phyloP scores from a whole-genome alignment of 306 rosid species.

The Gleditsia sinensis region DNA sequence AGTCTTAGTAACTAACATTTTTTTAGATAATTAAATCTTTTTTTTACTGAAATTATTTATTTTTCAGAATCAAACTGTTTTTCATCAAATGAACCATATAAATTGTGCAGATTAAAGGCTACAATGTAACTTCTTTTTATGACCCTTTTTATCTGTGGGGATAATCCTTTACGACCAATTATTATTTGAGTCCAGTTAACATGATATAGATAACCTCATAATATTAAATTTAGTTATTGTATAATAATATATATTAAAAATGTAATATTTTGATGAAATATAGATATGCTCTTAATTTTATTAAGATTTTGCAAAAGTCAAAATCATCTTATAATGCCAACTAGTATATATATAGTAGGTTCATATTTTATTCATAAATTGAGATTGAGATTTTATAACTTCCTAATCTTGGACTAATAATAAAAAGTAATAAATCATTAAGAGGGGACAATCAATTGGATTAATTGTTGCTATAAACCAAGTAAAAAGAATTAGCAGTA shows the following conservation, averaged over 20 bases:
- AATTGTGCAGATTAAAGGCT: too few relatives aligned
- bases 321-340: slow-evolving; percentile 29
- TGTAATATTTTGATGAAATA: slow-evolving; percentile 2
- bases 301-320: slow-evolving; percentile 1
- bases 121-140: too few relatives aligned
- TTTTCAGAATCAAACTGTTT: neutral
- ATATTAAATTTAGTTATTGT: neutral
- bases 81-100: neutral
- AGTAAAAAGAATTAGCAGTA: slow-evolving; percentile 45
- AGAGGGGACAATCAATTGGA: slow-evolving; percentile 36
- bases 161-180: neutral
- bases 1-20: neutral
- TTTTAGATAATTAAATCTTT: slow-evolving; percentile 15
- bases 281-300: neutral
- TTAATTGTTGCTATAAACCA: neutral
- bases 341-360: neutral
- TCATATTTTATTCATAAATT: slow-evolving; percentile 27
- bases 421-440: slow-evolving; percentile 44
- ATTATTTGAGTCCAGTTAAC: neutral
- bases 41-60: slow-evolving; percentile 1
- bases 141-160: neutral
- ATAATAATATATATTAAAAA: neutral
- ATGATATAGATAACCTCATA: neutral
- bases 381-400: slow-evolving; percentile 44
- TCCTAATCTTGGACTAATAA: slow-evolving; percentile 34